Evolutionary conservation across 176 grass and related monocot genomes (phyloP).

Genomic region (Aegilops sharonensis): DNA sequence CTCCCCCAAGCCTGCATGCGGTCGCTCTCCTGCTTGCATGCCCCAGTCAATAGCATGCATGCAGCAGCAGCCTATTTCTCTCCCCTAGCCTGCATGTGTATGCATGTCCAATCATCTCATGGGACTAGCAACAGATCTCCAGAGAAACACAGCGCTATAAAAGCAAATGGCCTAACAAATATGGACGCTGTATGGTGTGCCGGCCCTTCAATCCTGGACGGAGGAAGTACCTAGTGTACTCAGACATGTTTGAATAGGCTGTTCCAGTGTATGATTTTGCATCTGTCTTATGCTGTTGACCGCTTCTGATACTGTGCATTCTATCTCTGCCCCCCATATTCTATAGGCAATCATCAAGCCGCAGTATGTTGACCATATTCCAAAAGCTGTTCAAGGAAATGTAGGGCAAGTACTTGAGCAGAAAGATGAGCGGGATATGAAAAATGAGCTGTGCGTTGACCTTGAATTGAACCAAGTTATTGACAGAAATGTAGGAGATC

Average conservation of each 20-base stretch:
- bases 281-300: background rate
- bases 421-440: constrained; percentile 80
- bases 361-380: constrained; percentile 92
- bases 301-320: constrained; percentile 18
- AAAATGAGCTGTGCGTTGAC: constrained; percentile 66
- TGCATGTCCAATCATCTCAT: background rate
- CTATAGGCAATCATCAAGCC: constrained; percentile 90
- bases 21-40: background rate
- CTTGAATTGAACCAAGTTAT: constrained; percentile 90
- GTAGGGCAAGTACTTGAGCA: constrained; percentile 48
- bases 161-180: background rate
- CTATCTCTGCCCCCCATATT: background rate
- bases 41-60: too few relatives aligned
- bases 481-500: constrained; percentile 79
- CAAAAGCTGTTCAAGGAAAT: constrained; percentile 78
- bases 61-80: background rate
- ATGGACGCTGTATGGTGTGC: background rate
- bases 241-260: background rate
- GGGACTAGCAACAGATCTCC: background rate
- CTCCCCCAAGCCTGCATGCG: background rate
- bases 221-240: background rate
- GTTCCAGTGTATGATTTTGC: background rate
- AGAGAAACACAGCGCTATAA: background rate
- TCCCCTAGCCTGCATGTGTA: background rate
- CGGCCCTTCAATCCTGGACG: background rate